phyloP scores from a whole-genome alignment of 345 rosid genomes.

The Eucalyptus cloeziana region DNA sequence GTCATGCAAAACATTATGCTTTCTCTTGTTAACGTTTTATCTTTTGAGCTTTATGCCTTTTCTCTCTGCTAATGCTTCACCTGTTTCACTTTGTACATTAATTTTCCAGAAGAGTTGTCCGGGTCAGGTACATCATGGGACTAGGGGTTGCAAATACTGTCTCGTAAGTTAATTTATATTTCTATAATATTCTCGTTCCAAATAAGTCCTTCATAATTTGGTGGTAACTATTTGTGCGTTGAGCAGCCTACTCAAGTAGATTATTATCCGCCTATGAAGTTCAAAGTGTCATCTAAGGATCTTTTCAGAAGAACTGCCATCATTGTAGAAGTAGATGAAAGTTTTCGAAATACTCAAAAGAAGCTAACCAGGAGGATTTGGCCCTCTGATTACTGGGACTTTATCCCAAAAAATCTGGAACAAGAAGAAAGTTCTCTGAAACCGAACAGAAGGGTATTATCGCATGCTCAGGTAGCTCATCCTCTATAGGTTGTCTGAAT shows the following conservation, averaged over 20 bases:
- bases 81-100: not conserved
- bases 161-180: slow-evolving; percentile 28
- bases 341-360: not conserved
- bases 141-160: slow-evolving; percentile 71
- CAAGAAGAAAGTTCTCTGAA: slow-evolving; percentile 34
- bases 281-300: slow-evolving; percentile 55
- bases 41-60: not conserved
- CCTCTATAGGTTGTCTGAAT: not conserved
- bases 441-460: slow-evolving; percentile 43
- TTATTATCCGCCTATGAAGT: slow-evolving; percentile 75
- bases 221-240: not conserved
- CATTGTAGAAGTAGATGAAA: slow-evolving; percentile 46
- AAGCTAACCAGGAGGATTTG: slow-evolving; percentile 20
- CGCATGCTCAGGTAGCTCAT: slow-evolving; percentile 67
- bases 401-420: slow-evolving; percentile 44
- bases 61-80: not conserved
- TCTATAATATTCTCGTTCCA: not conserved
- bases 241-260: slow-evolving; percentile 19
- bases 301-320: slow-evolving; percentile 44
- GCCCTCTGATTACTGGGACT: slow-evolving; percentile 77
- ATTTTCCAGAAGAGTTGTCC: slow-evolving; percentile 20
- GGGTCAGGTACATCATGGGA: slow-evolving; percentile 9
- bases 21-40: not conserved
- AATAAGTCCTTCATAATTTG: not conserved
- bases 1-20: not conserved